Base-by-base conservation (phyloP, 345 rosid genomes). In the Pistacia vera region DNA sequence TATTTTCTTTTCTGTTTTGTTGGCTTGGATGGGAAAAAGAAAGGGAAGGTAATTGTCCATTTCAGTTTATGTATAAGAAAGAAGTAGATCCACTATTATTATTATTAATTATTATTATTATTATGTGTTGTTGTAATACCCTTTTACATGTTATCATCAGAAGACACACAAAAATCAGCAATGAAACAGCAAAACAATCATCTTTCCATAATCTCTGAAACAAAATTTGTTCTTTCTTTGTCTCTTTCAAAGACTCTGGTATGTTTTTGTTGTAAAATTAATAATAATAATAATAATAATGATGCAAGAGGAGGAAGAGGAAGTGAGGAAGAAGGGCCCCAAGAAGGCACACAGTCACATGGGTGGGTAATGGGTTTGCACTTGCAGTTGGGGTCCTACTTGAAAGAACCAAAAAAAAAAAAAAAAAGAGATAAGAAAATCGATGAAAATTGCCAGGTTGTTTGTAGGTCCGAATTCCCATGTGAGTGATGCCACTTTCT, bases 401-500 rank as follows among this genome's bases (percentile, higher is more conserved):
- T 20, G 11, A 28, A 48, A 28, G 30, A 52, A 59, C 25, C 28
- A 61, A 5, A 25, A 10, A 3, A 4, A 2, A 57, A 7, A 14
- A 7, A 16, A 17, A 9, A 18, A 35, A 18, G 20, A 8, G 25
- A 25, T 25, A 25, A 25, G 25, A 5, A 33, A 20, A 66, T 66
- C 6, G 4, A 12, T 22, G 7, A 4, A 38, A 38, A 2, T 63
- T 72, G 86, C 85, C 85, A 82, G 83, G 78, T 61, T 75, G 86
- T 73, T 22, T 63, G 81, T 82, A 78, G 86, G 88, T 28, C 81
- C 71, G 11, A 62, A 81, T 44, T 70, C 87, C 86, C 86, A 84
- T 77, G 85, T 83, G 83, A 63, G 22, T 25, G 78, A 78, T 59
- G 66, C 79, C 8, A 14, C 80, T 65, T 58, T 70, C 36, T 20